phyloP scores from a whole-genome alignment of 2,329 filamentous ascomycete genomes.

The Gaeumannomyces sp. region DNA sequence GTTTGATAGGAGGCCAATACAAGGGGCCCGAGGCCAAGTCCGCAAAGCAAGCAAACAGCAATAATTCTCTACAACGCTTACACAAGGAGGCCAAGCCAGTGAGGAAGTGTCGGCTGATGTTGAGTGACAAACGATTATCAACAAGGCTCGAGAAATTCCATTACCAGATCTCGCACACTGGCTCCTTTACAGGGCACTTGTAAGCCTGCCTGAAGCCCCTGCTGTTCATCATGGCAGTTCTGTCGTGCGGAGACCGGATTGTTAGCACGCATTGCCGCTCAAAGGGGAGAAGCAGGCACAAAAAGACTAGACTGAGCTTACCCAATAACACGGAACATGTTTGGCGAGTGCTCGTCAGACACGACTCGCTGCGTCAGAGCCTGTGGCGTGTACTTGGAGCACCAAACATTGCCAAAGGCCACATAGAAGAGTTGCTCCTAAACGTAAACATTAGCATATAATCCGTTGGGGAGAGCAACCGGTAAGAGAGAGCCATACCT shows the following conservation, averaged over 20 bases:
- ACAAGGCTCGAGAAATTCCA: no score
- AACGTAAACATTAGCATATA: no score
- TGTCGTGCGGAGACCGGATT: background rate
- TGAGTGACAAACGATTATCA: background rate
- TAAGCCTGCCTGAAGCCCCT: slow-evolving; percentile 61
- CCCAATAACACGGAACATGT: slow-evolving; percentile 52
- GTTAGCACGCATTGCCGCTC: background rate
- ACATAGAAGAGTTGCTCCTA: slow-evolving; percentile 65
- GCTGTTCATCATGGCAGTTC: slow-evolving; percentile 56
- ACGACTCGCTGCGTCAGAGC: slow-evolving; percentile 50
- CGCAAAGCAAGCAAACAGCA: no score
- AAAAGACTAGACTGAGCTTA: background rate
- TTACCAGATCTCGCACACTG: slow-evolving; percentile 63
- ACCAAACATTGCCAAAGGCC: slow-evolving; percentile 59
- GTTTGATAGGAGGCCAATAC: no score
- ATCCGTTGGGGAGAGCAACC: no score
- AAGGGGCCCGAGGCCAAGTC: no score
- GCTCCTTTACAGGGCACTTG: slow-evolving; percentile 57
- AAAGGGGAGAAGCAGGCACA: background rate
- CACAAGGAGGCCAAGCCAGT: background rate
- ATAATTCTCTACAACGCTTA: no score
- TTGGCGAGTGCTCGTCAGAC: slow-evolving; percentile 59
- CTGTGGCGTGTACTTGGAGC: slow-evolving; percentile 55
- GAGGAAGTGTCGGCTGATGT: background rate
- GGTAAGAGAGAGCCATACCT: no score